Base-by-base conservation (phyloP, 164 flowering plant species). In the Tinospora cordifolia region DNA sequence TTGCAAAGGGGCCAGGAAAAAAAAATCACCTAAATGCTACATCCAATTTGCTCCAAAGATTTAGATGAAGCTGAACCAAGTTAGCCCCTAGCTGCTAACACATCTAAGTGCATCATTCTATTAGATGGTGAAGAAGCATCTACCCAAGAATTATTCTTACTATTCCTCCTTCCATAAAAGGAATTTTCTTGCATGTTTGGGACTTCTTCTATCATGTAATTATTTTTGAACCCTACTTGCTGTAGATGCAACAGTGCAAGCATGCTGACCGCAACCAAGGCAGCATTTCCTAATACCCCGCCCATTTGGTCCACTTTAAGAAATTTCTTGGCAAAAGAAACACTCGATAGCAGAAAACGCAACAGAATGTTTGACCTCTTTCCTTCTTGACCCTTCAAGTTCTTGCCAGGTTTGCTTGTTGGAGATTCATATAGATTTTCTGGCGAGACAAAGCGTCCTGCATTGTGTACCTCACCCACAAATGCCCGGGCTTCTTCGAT, bases 401-500 rank as follows among this genome's bases (percentile, higher is more conserved):
- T 81, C 39, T 72, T 77, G 47, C 72, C 81, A 44, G 84, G 68
- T 58, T 80, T 79, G 69, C 75, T 78, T 54, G 68, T 54, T 30
- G 85, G 78, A 21, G 82, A 66, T 66, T 74, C 78, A 78, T 77
- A 84, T 11, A 82, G 79, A 69, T 85, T 77, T 57, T 87, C 93
- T 39, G 88, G 87, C 39, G 86, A 77, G 73, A 86, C 78, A 73
- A 86, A 88, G 54, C 72, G 80, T 17, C 75, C 71, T 10, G 84
- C 79, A 64, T 81, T 78, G 13, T 76, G 77, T 19, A 92, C 96
- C 68, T 87, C 88, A 39, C 93, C 96, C 27, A 92, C 90, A 69
- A 94, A 92, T 46, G 89, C 93, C 34, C 79, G 66, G 68, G 98
- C 97, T 81, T 94, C 97, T 76, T 92, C 96, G 71, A 94, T 83